phyloP scores from a whole-genome alignment of 2,329 filamentous ascomycete genomes.

The Neocatenulostroma microsporum region DNA sequence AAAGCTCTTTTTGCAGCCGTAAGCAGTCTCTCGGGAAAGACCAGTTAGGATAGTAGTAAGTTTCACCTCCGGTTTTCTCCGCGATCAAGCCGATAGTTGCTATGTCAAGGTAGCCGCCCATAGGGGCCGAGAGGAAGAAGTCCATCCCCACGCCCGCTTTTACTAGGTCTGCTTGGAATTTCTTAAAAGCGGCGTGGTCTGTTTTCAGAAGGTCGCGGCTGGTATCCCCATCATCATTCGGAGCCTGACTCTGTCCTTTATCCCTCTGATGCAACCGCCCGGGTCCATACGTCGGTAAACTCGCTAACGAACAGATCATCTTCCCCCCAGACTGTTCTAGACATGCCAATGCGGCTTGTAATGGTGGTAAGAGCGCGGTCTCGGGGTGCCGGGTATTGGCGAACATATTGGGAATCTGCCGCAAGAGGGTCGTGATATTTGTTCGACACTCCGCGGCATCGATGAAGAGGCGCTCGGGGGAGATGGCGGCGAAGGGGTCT shows the following conservation, averaged over 20 bases:
- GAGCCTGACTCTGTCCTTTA: constrained; percentile 68
- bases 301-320: constrained; percentile 76
- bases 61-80: constrained; percentile 85
- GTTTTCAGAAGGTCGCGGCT: constrained; percentile 89
- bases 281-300: constrained; percentile 87
- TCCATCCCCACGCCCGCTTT: constrained; percentile 80
- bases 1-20: constrained; percentile 77
- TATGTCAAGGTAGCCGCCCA: constrained; percentile 88
- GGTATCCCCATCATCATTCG: constrained; percentile 80
- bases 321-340: constrained; percentile 85
- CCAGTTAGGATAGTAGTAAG: constrained; percentile 96
- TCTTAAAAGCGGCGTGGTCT: constrained; percentile 81
- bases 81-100: constrained; percentile 85
- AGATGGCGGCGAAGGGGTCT: constrained; percentile 88
- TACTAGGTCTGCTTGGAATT: constrained; percentile 79
- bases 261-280: constrained; percentile 79
- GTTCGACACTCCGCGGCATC: constrained; percentile 84
- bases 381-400: constrained; percentile 83
- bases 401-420: constrained; percentile 76
- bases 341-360: constrained; percentile 77
- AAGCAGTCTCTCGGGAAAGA: constrained; percentile 75
- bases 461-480: constrained; percentile 80
- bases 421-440: constrained; percentile 81
- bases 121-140: constrained; percentile 88
- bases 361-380: constrained; percentile 72